Conservation (phyloP, 805 yeast genomes). For the Candida coleopterorum region DNA sequence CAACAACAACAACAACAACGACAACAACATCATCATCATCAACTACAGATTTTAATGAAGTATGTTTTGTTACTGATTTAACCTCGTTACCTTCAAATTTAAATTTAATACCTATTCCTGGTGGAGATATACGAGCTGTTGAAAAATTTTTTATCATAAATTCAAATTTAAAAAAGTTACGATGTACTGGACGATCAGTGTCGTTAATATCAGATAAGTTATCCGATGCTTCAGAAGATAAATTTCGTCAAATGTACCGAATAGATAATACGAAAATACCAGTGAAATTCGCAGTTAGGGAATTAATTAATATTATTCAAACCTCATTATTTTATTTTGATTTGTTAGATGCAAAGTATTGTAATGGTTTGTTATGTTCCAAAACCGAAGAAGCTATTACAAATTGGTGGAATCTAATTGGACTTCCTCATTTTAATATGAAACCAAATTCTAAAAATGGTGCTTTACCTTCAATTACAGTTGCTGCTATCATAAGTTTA, state of each 20-base stretch:
- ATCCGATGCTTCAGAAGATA: constrained; percentile 73
- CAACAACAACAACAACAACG: constrained; percentile 1
- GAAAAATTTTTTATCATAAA: constrained; percentile 65
- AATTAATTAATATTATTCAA: constrained; percentile 71
- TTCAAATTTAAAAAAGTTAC: constrained; percentile 67
- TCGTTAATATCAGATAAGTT: constrained; percentile 61
- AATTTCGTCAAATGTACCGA: constrained; percentile 70
- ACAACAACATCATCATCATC: neutral
- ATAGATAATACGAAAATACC: constrained; percentile 49
- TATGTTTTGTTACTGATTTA: constrained; percentile 75
- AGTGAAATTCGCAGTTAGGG: constrained; percentile 62
- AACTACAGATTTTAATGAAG: constrained; percentile 14
- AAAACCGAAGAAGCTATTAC: constrained; percentile 66
- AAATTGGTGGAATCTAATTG: constrained; percentile 81
- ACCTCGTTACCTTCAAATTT: constrained; percentile 73
- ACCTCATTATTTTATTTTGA: constrained; percentile 74
- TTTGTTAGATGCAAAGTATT: constrained; percentile 58
- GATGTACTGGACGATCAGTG: constrained; percentile 84
- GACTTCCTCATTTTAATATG: constrained; percentile 42
- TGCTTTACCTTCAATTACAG: constrained; percentile 58
- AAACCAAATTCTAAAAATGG: constrained; percentile 49
- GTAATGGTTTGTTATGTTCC: constrained; percentile 83
- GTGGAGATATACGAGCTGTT: constrained; percentile 48
- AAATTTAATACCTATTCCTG: constrained; percentile 64
- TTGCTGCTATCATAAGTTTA: constrained; percentile 77